phyloP scores from a whole-genome alignment of 1,284 basidiomycete genomes.

The Cutaneotrichosporon sp. region DNA sequence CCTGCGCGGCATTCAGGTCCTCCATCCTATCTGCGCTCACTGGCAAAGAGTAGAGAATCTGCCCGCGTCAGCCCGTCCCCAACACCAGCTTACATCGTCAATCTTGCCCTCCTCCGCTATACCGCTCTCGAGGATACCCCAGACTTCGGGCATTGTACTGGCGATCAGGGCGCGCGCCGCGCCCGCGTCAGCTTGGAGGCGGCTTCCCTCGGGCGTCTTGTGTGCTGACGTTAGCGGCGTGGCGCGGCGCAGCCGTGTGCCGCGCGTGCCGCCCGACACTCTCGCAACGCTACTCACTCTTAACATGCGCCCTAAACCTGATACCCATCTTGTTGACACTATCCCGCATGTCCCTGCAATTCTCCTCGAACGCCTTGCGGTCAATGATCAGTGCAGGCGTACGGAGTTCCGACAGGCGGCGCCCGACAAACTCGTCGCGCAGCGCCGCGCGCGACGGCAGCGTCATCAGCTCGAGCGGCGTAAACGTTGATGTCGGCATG shows the following conservation, averaged over 20 bases:
- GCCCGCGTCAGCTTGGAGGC: constrained; percentile 60
- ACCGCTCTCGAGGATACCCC: constrained; percentile 32
- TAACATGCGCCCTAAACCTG: constrained; percentile 72
- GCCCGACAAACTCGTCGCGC: constrained; percentile 58
- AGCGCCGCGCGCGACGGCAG: constrained; percentile 56
- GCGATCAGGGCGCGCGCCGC: constrained; percentile 42
- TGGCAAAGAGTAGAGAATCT: constrained; percentile 78
- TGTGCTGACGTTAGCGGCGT: constrained; percentile 29
- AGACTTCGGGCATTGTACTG: constrained; percentile 40
- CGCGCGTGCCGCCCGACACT: constrained; percentile 34
- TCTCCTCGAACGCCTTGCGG: constrained; percentile 60
- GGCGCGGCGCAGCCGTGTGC: too few relatives aligned
- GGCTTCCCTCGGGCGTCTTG: constrained; percentile 68
- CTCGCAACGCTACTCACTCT: constrained; percentile 81
- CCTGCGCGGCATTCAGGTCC: constrained; percentile 61
- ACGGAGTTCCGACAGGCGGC: constrained; percentile 57
- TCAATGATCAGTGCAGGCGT: constrained; percentile 77
- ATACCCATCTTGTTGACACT: constrained; percentile 62
- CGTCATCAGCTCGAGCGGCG: constrained; percentile 26
- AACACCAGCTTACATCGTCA: constrained; percentile 55
- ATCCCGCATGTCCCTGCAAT: constrained; percentile 61
- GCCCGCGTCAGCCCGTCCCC: constrained; percentile 2
- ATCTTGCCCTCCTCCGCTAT: constrained; percentile 66
- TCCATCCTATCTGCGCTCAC: constrained; percentile 64
- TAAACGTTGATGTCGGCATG: constrained; percentile 22